Conservation (phyloP, 352 stramenopile genomes). For the Pythium periplocum region DNA sequence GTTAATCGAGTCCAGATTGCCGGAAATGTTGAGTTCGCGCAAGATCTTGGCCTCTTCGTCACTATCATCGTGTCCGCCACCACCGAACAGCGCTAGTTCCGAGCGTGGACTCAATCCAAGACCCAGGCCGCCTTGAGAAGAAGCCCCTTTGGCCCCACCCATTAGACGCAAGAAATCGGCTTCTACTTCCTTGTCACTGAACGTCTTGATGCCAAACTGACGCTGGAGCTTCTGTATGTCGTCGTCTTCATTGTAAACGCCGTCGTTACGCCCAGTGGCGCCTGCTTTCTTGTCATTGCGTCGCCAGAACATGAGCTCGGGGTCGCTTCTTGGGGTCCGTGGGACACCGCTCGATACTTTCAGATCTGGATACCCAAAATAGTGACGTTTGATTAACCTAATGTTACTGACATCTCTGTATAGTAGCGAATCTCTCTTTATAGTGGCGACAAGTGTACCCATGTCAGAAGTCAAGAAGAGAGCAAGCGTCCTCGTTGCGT, state of each 20-base stretch:
- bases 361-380: neutral
- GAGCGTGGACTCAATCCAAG: conserved; percentile 32
- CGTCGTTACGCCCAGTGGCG: conserved; percentile 7
- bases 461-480: no score
- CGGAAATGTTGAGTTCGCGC: conserved; percentile 34
- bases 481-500: no score
- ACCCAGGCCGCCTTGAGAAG: neutral
- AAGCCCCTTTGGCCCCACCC: conserved; percentile 6
- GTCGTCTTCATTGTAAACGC: conserved; percentile 16
- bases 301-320: conserved; percentile 52
- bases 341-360: no score
- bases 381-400: neutral
- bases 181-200: conserved; percentile 67
- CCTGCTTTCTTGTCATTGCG: conserved; percentile 26
- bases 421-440: no score
- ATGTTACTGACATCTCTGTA: no score
- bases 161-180: conserved; percentile 58
- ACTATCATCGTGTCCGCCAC: conserved; percentile 19
- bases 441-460: no score
- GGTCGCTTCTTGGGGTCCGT: no score
- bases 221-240: conserved; percentile 61
- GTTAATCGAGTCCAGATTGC: conserved; percentile 16
- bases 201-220: conserved; percentile 70
- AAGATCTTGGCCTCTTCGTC: conserved; percentile 67
- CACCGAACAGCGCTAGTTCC: conserved; percentile 41